Percentiles rank a stretch among this genome's conserved stretches.
These are phyloP conservation scores for Candida andamanensis DNA, from an alignment of 805 yeast species.

Conservation along the genomic window DNA sequence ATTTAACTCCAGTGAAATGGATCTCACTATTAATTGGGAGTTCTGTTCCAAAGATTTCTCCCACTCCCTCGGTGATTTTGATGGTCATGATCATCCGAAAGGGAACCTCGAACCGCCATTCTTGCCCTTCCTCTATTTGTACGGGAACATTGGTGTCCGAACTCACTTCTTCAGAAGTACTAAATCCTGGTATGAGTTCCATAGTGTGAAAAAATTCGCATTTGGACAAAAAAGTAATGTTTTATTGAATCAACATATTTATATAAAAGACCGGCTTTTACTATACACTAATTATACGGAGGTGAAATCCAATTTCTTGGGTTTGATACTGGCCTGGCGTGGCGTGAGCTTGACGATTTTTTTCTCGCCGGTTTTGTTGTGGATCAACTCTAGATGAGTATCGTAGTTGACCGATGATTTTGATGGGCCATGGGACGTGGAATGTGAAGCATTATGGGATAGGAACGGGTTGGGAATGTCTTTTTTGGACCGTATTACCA, in stretches of 20 bases:
- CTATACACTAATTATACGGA: background rate
- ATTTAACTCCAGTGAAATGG: constrained; percentile 33
- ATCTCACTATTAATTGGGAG: constrained; percentile 62
- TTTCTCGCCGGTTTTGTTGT: constrained; percentile 34
- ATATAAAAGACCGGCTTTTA: constrained; percentile 4
- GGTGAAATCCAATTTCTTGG: constrained; percentile 28
- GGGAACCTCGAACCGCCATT: constrained; percentile 75
- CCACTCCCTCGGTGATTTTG: constrained; percentile 60
- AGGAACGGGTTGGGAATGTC: constrained; percentile 21
- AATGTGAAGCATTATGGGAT: background rate
- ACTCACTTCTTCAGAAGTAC: constrained; percentile 5
- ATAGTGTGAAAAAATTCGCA: too few species aligned
- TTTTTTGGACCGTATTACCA: constrained; percentile 1
- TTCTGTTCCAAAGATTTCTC: constrained; percentile 92
- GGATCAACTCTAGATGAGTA: constrained; percentile 25
- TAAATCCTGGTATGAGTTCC: constrained; percentile 13
- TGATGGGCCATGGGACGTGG: background rate
- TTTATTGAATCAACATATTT: too few species aligned
- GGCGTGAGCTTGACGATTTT: constrained; percentile 27
- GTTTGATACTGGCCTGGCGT: constrained; percentile 31
- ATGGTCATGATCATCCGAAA: constrained; percentile 46
- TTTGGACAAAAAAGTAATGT: too few species aligned
- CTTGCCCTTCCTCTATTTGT: constrained; percentile 39
- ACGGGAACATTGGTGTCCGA: constrained; percentile 14
- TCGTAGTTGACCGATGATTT: constrained; percentile 12